Evolutionary conservation across 2,329 filamentous ascomycete genomes (phyloP).

Genomic region (Fusarium verticillioides): DNA sequence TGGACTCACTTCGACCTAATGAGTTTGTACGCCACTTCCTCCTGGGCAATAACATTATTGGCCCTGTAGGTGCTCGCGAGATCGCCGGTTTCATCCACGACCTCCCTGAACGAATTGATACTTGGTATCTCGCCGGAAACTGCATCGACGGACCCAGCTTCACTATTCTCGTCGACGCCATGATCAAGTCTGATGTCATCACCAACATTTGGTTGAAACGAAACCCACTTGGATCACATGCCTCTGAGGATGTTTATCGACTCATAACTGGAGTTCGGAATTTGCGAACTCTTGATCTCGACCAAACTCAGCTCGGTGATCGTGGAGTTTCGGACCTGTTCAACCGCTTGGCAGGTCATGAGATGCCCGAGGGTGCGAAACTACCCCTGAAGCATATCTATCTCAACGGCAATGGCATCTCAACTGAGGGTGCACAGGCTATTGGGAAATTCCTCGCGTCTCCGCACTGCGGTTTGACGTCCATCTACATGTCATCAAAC

Average conservation of each 20-base stretch:
- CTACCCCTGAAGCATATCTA: conserved; percentile 52
- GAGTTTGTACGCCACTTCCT: conserved; percentile 62
- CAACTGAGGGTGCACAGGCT: conserved; percentile 44
- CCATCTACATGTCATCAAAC: conserved; percentile 53
- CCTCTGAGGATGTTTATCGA: conserved; percentile 54
- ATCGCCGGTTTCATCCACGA: conserved; percentile 59
- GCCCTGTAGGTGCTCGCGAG: conserved; percentile 57
- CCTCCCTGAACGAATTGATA: conserved; percentile 60
- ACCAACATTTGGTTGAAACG: conserved; percentile 66
- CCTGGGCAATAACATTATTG: conserved; percentile 66
- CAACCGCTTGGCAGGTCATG: conserved; percentile 47
- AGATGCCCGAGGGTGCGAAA: conserved; percentile 42
- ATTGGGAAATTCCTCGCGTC: conserved; percentile 49
- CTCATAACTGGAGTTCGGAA: conserved; percentile 56
- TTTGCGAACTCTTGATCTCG: conserved; percentile 62
- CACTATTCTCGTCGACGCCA: conserved; percentile 55
- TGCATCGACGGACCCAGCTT: conserved; percentile 60
- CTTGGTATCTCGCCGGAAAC: conserved; percentile 67
- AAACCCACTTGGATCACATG: conserved; percentile 58
- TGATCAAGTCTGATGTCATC: conserved; percentile 55
- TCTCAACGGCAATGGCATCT: conserved; percentile 52
- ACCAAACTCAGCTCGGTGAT: conserved; percentile 63
- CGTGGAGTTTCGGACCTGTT: conserved; percentile 58
- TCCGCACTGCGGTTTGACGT: conserved; percentile 49
- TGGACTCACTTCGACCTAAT: conserved; percentile 60